Base-by-base conservation (phyloP, 2,329 filamentous ascomycete species). In the Beauveria brongniartii region DNA sequence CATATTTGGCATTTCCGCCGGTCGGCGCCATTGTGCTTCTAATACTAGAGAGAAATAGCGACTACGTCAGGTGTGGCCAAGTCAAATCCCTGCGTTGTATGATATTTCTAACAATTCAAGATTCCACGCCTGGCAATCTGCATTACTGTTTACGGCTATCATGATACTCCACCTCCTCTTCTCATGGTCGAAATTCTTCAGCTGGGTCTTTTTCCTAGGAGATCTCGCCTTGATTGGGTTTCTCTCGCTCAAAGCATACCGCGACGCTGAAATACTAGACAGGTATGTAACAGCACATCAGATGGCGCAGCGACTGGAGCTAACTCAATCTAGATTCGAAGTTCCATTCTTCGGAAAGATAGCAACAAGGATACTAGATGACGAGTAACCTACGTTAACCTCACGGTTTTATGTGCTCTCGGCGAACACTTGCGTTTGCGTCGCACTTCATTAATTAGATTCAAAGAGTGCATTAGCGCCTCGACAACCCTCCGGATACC, bases 51-150 rank as follows among this genome's bases (percentile, higher is more conserved):
- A 86, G 92, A 70, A 94, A 96, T 78, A 97, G 92, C 71, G 94
- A 99, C 76, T 99, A 96, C 74, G 94, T 99, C 61, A 84, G 94
- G 90, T 93, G 75, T 62, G 83, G 71, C 5, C 14, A 24, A 5
- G 30, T 20, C 12, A 5, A 41, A 30, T 14, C 8, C 18, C 14
- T 7, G 9, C 28, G 16, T 10, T 30, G 5, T 10, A 28, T 30
- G 18, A 55, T 55, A 9, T 10, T 30, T 9, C 54, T 58, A 53
- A 44, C 28, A 30, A 47, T 3, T 59, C 16, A 57, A 47, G 90
- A 65, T 97, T 97, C 68, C 94, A 99, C 74, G 94, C 94, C 8
- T 99, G 94, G 93, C 94, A 99, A 75, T 90, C 89, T 7, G 87
- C 88, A 65, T 79, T 96, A 69, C 74, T 96, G 3, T 97, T 96